A percentile compares a stretch with the other conserved stretches of the same genome.
Conservation (phyloP, 306 rosid species). For the Prunus fruticosa region DNA sequence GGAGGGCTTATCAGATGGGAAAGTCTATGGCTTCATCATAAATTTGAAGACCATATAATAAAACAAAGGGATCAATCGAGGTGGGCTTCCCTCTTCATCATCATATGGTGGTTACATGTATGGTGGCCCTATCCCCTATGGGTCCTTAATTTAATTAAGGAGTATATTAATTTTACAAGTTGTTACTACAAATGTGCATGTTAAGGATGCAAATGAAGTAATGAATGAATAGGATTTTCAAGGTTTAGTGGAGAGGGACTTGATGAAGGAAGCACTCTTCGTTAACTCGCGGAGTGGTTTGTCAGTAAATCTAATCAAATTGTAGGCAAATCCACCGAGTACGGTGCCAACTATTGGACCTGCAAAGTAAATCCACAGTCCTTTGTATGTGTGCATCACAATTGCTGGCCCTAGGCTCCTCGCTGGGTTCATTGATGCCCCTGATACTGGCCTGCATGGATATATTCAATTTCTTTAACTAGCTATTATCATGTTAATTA, state of each 20-base stretch:
- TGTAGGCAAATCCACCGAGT: conserved; percentile 46
- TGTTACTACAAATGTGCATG: not conserved
- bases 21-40: not conserved
- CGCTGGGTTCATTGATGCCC: conserved; percentile 77
- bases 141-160: too few relatives aligned
- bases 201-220: too few relatives aligned
- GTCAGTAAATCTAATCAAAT: conserved; percentile 45
- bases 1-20: not conserved
- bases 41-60: not conserved
- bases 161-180: not conserved
- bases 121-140: not conserved
- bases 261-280: conserved; percentile 31
- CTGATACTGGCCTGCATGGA: conserved; percentile 46
- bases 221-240: too few relatives aligned
- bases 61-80: not conserved
- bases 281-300: conserved; percentile 49
- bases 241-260: conserved; percentile 18
- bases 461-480: too few relatives aligned
- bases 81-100: not conserved
- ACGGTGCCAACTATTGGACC: conserved; percentile 55
- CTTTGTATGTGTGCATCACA: conserved; percentile 32
- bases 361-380: conserved; percentile 46
- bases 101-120: too few relatives aligned
- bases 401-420: conserved; percentile 74
- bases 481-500: too few relatives aligned